Evolutionary conservation across 2,329 filamentous ascomycete genomes (phyloP), one percentile per base, ranked within the genome.

Genomic region (Sporothrix mexicana): DNA sequence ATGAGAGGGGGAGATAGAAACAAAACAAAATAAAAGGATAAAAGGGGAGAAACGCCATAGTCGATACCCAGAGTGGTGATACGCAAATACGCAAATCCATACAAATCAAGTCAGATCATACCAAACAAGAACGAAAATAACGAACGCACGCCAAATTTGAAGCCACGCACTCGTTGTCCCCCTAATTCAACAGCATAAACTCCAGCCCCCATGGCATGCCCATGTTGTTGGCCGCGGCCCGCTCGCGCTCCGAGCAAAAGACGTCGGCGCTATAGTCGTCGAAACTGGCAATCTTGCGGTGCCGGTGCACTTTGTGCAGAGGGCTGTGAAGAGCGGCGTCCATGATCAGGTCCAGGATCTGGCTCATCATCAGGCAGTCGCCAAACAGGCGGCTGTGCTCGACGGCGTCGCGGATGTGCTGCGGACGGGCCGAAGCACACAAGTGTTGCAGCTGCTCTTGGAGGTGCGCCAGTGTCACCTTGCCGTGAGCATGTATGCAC

Each of bases 131-230:
- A 30, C 30, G 30, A 2, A 30, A 67, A n/a, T 2, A 30, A 30
- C 30, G 30, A 2, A 30, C 30, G 30, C 30, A 41, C 30, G 49
- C 15, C 15, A 13, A 23, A 20, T 15, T 36, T 5, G 3, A 36
- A 36, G 30, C 66, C 2, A 53, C 17, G n/a, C 20, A n/a, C 6
- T 6, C 62, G n/a, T 2, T 36, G 43, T 13, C 49, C 2, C 10
- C 25, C 70, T 77, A 82, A 75, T 82, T 82, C 68, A 83, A 43
- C 0, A 79, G 77, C 78, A 83, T 79, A 70, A 83, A 81, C 12
- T 77, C 79, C 71, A 83, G 81, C 0, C 81, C 81, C 76, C 80
- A 79, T 0, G 80, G 81, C 72, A 81, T 59, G 0, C 81, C 81
- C 77, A 82, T 82, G 51, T 81, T 80, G 73, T 79, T 78, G 62